phyloP scores from a whole-genome alignment of 1,139 yeast genomes.

The Suhomyces kunorum region DNA sequence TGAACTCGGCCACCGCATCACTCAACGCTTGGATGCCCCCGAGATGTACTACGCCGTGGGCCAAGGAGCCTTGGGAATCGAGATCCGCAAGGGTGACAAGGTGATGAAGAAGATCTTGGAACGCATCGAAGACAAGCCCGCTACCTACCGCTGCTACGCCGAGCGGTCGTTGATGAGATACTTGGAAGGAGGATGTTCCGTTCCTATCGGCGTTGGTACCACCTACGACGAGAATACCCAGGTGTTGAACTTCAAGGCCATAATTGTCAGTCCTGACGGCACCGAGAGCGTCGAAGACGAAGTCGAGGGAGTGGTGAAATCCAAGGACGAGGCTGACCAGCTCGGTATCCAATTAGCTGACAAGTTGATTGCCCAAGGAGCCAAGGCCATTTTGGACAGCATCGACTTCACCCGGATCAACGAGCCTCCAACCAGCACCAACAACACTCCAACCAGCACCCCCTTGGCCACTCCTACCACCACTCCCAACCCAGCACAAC shows the following conservation, averaged over 20 bases:
- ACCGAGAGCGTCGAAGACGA: constrained; percentile 60
- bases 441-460: constrained; percentile 13
- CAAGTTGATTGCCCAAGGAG: constrained; percentile 71
- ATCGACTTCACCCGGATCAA: constrained; percentile 71
- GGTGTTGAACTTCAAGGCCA: constrained; percentile 57
- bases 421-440: constrained; percentile 31
- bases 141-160: constrained; percentile 81
- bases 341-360: constrained; percentile 75
- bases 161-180: constrained; percentile 86
- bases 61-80: constrained; percentile 95
- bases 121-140: constrained; percentile 63
- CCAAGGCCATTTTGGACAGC: constrained; percentile 75
- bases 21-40: constrained; percentile 67
- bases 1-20: constrained; percentile 70
- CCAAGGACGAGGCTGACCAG: constrained; percentile 62
- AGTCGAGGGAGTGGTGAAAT: constrained; percentile 33
- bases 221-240: constrained; percentile 47
- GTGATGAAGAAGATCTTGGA: constrained; percentile 58
- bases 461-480: constrained; percentile 10
- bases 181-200: constrained; percentile 96
- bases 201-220: constrained; percentile 91
- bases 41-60: constrained; percentile 97
- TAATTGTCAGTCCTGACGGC: constrained; percentile 89
- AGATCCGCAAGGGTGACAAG: constrained; percentile 71
- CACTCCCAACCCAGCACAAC: constrained; percentile 6